Percentiles rank a stretch among this genome's conserved stretches.
Conservation (phyloP, 108 stramenopile species). For the Schizochytrium sp. region DNA sequence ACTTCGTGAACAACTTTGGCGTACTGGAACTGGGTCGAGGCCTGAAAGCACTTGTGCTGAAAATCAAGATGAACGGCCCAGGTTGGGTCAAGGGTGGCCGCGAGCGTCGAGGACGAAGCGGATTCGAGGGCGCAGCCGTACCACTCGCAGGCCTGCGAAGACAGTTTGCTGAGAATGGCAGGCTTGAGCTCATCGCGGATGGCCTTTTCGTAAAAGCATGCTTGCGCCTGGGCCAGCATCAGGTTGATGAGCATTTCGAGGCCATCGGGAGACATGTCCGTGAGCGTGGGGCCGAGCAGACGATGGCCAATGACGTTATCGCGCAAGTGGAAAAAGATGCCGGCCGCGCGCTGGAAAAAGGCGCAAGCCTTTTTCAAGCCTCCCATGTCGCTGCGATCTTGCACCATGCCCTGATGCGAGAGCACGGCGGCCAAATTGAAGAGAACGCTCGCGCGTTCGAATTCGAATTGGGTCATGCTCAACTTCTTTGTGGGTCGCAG, state of each 20-base stretch:
- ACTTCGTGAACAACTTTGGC: background rate
- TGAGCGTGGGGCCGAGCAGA: background rate
- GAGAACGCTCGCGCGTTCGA: slow-evolving; percentile 24
- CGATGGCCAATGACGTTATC: background rate
- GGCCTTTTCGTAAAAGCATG: slow-evolving; percentile 42
- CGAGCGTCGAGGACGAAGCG: background rate
- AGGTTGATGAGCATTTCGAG: slow-evolving; percentile 15
- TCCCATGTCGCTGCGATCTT: slow-evolving; percentile 18
- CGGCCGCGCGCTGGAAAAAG: slow-evolving; percentile 30
- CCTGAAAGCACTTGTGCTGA: slow-evolving; percentile 29
- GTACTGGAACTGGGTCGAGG: slow-evolving; percentile 24
- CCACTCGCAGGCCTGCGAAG: slow-evolving; percentile 4
- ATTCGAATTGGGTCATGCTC: background rate
- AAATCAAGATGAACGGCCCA: slow-evolving; percentile 30
- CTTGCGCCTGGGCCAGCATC: slow-evolving; percentile 37
- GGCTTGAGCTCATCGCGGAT: slow-evolving; percentile 9
- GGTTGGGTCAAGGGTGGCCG: slow-evolving; percentile 17
- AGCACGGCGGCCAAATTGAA: slow-evolving; percentile 26
- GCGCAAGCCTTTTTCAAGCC: slow-evolving; percentile 22
- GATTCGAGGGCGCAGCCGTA: background rate
- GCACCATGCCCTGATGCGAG: background rate
- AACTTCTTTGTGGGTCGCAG: background rate
- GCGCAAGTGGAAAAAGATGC: slow-evolving; percentile 19
- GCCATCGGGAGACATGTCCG: slow-evolving; percentile 15
- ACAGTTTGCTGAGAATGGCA: slow-evolving; percentile 13